Evolutionary conservation across 2,329 filamentous ascomycete genomes (phyloP).

Genomic region (Aspergillus flavus): DNA sequence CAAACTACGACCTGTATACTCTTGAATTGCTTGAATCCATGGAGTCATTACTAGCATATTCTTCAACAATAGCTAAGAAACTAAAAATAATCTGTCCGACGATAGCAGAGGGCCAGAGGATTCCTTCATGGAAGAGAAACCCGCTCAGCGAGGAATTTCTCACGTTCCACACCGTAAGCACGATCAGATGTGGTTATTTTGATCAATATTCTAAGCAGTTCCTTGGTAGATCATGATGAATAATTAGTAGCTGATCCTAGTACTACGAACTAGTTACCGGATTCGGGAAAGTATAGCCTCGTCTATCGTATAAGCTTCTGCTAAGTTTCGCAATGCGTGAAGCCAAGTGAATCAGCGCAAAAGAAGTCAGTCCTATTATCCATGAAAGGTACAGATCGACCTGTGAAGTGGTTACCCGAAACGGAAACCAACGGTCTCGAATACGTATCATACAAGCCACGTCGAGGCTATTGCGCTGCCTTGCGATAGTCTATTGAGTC

Average conservation of each 20-base stretch:
- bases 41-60: accelerated
- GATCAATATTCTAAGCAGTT: too few species aligned
- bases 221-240: too few species aligned
- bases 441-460: not conserved
- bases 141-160: not conserved
- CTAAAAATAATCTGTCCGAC: not conserved
- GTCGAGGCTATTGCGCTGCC: not conserved
- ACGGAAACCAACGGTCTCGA: not conserved
- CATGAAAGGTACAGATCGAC: not conserved
- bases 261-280: not conserved
- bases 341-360: not conserved
- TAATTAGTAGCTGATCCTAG: not conserved
- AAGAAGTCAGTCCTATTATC: not conserved
- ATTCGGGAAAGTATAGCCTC: not conserved
- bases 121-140: not conserved
- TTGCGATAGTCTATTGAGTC: not conserved
- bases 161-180: not conserved
- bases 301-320: not conserved
- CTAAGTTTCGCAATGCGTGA: not conserved
- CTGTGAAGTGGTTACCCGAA: not conserved
- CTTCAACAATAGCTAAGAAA: not conserved
- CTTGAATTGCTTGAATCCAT: not conserved
- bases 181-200: not conserved
- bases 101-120: accelerated
- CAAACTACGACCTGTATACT: not conserved